A percentile compares a stretch with the other conserved stretches of the same genome.
phyloP scores from a whole-genome alignment of 75 land plant genomes.

The Pinus albicaulis region DNA sequence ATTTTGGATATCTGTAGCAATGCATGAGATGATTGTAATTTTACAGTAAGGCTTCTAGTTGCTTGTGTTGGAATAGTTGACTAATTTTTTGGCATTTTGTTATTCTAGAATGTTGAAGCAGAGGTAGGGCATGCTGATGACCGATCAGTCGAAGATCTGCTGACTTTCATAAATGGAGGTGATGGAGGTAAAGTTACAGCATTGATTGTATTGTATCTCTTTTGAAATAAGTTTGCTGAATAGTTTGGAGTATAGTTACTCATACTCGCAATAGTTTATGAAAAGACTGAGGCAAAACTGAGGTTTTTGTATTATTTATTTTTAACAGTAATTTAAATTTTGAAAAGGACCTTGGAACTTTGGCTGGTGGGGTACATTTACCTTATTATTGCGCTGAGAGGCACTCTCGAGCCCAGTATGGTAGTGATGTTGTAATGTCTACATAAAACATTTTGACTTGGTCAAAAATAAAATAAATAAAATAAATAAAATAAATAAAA shows the following conservation, averaged over 20 bases:
- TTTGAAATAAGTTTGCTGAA: neutral
- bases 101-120: conserved; percentile 47
- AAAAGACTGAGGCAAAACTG: too few relatives aligned
- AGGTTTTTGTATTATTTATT: too few relatives aligned
- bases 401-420: too few relatives aligned
- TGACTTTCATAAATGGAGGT: conserved; percentile 72
- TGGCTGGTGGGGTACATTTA: too few relatives aligned
- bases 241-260: neutral
- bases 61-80: neutral
- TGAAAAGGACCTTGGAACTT: too few relatives aligned
- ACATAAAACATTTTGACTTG: too few relatives aligned
- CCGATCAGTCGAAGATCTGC: conserved; percentile 72
- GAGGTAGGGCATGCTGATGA: conserved; percentile 61
- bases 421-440: too few relatives aligned
- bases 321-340: too few relatives aligned
- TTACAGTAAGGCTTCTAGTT: neutral
- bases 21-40: neutral
- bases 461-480: too few relatives aligned
- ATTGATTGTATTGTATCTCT: neutral
- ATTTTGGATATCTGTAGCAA: neutral
- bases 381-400: too few relatives aligned
- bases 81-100: neutral
- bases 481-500: too few relatives aligned
- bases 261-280: too few relatives aligned
- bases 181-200: conserved; percentile 32